phyloP scores from a whole-genome alignment of 2,329 filamentous ascomycete species.

The Colletotrichum tanaceti region DNA sequence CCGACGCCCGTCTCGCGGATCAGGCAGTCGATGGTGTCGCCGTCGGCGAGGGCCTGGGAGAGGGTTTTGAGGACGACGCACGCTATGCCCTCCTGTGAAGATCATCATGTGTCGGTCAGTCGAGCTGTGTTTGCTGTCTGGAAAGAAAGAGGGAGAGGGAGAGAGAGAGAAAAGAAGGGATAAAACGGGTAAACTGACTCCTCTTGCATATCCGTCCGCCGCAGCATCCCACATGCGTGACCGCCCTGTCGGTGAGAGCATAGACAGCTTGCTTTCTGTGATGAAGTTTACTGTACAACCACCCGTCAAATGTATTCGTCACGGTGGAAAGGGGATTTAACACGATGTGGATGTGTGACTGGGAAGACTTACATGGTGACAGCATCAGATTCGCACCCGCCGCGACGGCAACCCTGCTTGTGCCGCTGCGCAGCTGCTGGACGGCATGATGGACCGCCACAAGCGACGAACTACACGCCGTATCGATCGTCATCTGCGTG shows the following conservation, averaged over 20 bases:
- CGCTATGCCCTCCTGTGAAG: constrained; percentile 65
- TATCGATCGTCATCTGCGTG: constrained; percentile 55
- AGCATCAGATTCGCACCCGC: constrained; percentile 45
- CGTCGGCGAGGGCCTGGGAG: constrained; percentile 52
- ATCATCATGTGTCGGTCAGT: constrained; percentile 44
- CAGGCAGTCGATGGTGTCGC: constrained; percentile 45
- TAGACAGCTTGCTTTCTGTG: constrained; percentile 31
- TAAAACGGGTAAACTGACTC: background rate
- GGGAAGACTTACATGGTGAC: constrained; percentile 7
- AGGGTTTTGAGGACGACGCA: constrained; percentile 60
- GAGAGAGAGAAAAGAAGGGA: no score
- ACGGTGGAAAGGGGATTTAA: no score
- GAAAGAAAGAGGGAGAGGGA: constrained; percentile 38
- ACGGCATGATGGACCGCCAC: constrained; percentile 55
- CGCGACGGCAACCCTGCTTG: constrained; percentile 46
- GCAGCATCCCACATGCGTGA: constrained; percentile 55
- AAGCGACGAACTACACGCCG: constrained; percentile 58
- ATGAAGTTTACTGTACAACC: background rate
- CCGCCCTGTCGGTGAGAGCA: constrained; percentile 52
- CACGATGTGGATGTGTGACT: no score
- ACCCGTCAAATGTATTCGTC: no score
- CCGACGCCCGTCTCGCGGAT: constrained; percentile 44
- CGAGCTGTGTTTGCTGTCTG: no score
- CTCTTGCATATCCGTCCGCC: constrained; percentile 59
- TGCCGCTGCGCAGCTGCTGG: constrained; percentile 50